Conservation (phyloP, 306 rosid genomes). For the Senna tora region DNA sequence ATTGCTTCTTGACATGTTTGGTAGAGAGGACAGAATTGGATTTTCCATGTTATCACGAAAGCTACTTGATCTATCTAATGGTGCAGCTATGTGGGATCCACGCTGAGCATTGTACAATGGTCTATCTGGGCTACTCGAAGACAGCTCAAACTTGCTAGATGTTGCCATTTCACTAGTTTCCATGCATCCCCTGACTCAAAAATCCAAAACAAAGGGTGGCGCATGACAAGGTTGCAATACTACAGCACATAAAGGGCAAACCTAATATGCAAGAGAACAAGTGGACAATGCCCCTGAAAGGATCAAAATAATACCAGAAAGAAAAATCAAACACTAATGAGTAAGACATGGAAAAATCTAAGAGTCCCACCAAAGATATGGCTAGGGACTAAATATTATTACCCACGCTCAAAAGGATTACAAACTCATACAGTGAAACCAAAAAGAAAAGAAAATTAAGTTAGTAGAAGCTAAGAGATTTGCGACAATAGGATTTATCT, state of each 20-base stretch:
- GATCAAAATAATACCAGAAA: slow-evolving; percentile 32
- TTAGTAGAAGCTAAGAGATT: slow-evolving; percentile 2
- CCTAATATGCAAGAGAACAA: slow-evolving; percentile 43
- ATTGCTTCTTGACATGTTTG: slow-evolving; percentile 79
- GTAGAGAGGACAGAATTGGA: slow-evolving; percentile 76
- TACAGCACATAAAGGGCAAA: slow-evolving; percentile 60
- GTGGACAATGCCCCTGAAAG: slow-evolving; percentile 56
- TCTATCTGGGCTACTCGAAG: slow-evolving; percentile 86
- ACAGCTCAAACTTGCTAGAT: slow-evolving; percentile 78
- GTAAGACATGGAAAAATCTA: slow-evolving; percentile 7
- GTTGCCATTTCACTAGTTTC: slow-evolving; percentile 81
- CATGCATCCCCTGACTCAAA: slow-evolving; percentile 53
- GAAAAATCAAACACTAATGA: slow-evolving; percentile 30
- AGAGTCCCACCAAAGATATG: slow-evolving; percentile 1
- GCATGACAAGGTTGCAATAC: slow-evolving; percentile 62
- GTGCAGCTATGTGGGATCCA: slow-evolving; percentile 81
- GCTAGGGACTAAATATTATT: slow-evolving; percentile 18
- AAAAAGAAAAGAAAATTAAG: not conserved
- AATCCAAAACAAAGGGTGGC: slow-evolving; percentile 53
- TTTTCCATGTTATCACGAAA: slow-evolving; percentile 78
- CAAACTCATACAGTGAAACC: not conserved
- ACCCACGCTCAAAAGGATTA: slow-evolving; percentile 25
- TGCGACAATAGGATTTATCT: slow-evolving; percentile 6
- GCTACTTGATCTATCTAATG: slow-evolving; percentile 80
- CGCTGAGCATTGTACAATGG: slow-evolving; percentile 78